Conservation (phyloP, 2,329 filamentous ascomycete species). For the Xylaria sp. region DNA sequence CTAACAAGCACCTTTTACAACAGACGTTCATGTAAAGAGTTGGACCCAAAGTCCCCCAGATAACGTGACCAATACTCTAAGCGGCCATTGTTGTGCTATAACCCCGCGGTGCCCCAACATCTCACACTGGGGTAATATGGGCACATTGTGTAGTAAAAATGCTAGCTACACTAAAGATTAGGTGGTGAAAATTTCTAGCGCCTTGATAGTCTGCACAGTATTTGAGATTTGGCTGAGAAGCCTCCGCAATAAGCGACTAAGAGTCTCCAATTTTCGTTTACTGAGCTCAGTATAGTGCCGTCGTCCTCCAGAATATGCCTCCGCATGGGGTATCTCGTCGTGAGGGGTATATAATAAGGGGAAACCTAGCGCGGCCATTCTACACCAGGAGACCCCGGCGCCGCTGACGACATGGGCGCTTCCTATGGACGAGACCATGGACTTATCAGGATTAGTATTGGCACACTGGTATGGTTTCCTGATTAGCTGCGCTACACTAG, state of each 20-base stretch:
- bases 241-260: conserved; percentile 17
- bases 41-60: background rate
- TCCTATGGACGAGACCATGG: background rate
- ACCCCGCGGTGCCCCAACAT: conserved; percentile 13
- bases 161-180: background rate
- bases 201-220: conserved; percentile 4
- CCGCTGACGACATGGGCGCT: conserved; percentile 22
- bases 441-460: background rate
- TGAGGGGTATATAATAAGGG: conserved; percentile 34
- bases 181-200: background rate
- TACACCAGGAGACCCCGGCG: background rate
- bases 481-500: background rate
- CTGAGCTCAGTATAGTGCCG: conserved; percentile 19
- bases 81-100: background rate
- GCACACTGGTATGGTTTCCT: background rate
- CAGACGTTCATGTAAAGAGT: background rate
- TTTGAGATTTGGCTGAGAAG: conserved; percentile 25
- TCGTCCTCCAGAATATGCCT: conserved; percentile 14
- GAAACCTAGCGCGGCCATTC: conserved; percentile 7
- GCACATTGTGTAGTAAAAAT: conserved; percentile 1
- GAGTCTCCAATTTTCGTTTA: conserved; percentile 5
- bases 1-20: background rate
- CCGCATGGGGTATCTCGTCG: conserved; percentile 31
- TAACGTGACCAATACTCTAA: conserved; percentile 2
- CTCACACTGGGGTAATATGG: background rate